These are phyloP conservation scores for Candida odintsovae DNA, from an alignment of 805 yeast species.

Conservation along the genomic window DNA sequence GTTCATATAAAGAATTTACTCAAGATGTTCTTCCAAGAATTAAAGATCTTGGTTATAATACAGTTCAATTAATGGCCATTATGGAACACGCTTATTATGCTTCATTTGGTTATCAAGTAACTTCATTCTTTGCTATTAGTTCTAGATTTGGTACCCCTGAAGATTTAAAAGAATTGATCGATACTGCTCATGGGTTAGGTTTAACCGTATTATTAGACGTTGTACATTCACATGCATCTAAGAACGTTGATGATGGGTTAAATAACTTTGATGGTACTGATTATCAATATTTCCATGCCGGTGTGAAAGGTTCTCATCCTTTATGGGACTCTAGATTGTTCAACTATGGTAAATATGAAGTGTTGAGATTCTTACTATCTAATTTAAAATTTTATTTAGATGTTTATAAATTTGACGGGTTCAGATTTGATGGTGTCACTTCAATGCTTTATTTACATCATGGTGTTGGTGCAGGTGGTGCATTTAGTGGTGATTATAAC, in stretches of 20 bases:
- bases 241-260: constrained; percentile 89
- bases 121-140: constrained; percentile 84
- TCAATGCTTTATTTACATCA: constrained; percentile 89
- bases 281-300: constrained; percentile 89
- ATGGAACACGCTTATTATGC: constrained; percentile 99
- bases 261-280: constrained; percentile 94
- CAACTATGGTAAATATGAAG: constrained; percentile 89
- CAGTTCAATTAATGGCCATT: constrained; percentile 93
- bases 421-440: constrained; percentile 95
- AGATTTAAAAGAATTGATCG: constrained; percentile 83
- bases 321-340: constrained; percentile 96
- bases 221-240: constrained; percentile 95
- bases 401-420: constrained; percentile 86
- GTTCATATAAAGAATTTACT: constrained; percentile 83
- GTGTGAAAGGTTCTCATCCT: constrained; percentile 82
- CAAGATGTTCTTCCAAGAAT: constrained; percentile 76
- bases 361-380: constrained; percentile 76
- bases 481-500: constrained; percentile 87
- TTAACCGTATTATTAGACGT: constrained; percentile 83
- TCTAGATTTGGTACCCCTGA: constrained; percentile 96
- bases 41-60: constrained; percentile 80
- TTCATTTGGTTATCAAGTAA: constrained; percentile 95
- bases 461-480: constrained; percentile 78
- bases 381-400: constrained; percentile 82
- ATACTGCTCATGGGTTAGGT: constrained; percentile 86